Conservation (phyloP, 169 alveolate genomes). For the Theileria annulata region DNA sequence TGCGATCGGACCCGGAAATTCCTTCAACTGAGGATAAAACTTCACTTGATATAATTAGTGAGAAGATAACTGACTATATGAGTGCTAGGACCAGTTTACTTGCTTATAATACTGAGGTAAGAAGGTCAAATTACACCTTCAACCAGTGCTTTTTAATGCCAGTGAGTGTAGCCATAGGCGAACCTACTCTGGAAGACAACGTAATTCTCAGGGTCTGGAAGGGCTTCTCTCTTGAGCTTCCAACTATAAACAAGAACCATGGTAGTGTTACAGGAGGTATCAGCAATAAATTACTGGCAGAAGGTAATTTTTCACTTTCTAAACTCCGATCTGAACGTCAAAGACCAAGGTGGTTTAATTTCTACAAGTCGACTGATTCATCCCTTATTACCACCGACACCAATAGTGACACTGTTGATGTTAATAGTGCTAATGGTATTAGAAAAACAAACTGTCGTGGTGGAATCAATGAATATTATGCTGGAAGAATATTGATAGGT, state of each 20-base stretch:
- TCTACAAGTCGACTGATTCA: conserved; percentile 79
- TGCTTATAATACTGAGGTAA: conserved; percentile 51
- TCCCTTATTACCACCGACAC: background rate
- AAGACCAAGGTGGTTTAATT: conserved; percentile 86
- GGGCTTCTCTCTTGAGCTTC: conserved; percentile 57
- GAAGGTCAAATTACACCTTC: conserved; percentile 82
- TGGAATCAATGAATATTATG: conserved; percentile 67
- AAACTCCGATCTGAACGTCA: conserved; percentile 71
- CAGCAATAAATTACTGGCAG: conserved; percentile 62
- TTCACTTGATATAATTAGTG: conserved; percentile 2
- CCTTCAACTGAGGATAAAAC: background rate
- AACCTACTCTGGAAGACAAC: conserved; percentile 86
- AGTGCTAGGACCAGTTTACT: background rate
- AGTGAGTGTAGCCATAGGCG: conserved; percentile 73
- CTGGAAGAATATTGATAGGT: conserved; percentile 85
- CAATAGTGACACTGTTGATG: background rate
- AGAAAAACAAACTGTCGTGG: conserved; percentile 16
- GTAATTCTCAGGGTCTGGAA: conserved; percentile 85
- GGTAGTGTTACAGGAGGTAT: background rate
- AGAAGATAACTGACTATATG: conserved; percentile 7
- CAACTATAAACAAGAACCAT: background rate
- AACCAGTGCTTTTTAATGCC: conserved; percentile 90
- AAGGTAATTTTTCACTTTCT: conserved; percentile 78
- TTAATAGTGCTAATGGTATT: conserved; percentile 16
- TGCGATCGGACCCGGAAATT: background rate